Conservation (phyloP, 306 rosid genomes). For the Aeschynomene evenia region DNA sequence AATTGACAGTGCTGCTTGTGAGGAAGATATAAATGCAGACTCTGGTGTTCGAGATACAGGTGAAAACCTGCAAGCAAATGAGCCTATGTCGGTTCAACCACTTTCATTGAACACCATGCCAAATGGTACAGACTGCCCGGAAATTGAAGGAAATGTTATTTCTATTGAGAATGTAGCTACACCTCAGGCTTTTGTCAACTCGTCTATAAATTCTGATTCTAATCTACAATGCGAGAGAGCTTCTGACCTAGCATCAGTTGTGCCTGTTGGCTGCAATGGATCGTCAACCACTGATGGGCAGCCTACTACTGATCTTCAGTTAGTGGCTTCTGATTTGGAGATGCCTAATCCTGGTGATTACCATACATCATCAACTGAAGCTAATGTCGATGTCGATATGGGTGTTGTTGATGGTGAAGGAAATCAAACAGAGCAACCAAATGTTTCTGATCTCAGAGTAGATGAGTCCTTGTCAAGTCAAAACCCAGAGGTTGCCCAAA, state of each 20-base stretch:
- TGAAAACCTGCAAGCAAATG: constrained; percentile 49
- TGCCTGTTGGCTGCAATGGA: constrained; percentile 51
- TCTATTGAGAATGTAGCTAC: constrained; percentile 46
- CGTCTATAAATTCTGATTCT: constrained; percentile 39
- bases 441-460: constrained; percentile 49
- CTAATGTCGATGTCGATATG: constrained; percentile 78
- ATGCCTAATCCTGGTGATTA: constrained; percentile 47
- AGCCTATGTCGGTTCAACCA: constrained; percentile 72
- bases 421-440: constrained; percentile 51
- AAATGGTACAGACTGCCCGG: constrained; percentile 58
- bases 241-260: constrained; percentile 47
- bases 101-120: constrained; percentile 50
- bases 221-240: constrained; percentile 44
- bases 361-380: constrained; percentile 47
- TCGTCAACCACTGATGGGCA: constrained; percentile 53
- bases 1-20: constrained; percentile 44
- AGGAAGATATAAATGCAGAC: constrained; percentile 58
- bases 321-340: constrained; percentile 45
- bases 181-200: constrained; percentile 41
- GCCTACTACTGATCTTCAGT: constrained; percentile 42
- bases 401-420: constrained; percentile 57
- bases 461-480: constrained; percentile 54
- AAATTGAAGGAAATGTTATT: constrained; percentile 54
- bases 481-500: constrained; percentile 49
- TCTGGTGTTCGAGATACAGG: constrained; percentile 48